Evolutionary conservation across 208 protist genomes (phyloP).

Genomic region (Acanthamoeba culbertsoni): DNA sequence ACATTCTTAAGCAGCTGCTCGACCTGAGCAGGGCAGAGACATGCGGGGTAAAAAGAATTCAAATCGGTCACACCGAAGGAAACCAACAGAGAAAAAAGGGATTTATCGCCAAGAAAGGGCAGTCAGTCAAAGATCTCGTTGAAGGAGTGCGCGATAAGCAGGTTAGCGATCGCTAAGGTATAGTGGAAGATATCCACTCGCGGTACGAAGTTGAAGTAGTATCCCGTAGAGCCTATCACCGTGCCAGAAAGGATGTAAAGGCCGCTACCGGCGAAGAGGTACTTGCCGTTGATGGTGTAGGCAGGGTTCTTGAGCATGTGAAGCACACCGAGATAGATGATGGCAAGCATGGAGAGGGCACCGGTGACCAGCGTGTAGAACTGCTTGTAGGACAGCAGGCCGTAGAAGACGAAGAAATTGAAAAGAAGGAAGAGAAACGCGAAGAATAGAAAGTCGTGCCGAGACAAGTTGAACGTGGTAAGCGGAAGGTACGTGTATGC

Average conservation of each 20-base stretch:
- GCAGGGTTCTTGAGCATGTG: not conserved
- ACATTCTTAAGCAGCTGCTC: too few species aligned
- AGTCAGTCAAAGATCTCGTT: not conserved
- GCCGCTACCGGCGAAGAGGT: not conserved
- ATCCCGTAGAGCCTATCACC: not conserved
- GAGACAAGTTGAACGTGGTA: not conserved
- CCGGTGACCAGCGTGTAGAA: conserved; percentile 17
- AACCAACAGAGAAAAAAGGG: not conserved
- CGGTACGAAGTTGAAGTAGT: not conserved
- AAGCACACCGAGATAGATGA: conserved; percentile 14
- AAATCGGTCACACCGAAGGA: too few species aligned
- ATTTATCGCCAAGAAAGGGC: not conserved
- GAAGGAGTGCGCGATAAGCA: not conserved
- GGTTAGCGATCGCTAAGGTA: not conserved
- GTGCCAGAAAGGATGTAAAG: not conserved
- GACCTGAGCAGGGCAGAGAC: too few species aligned
- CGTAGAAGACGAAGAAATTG: conserved; percentile 42
- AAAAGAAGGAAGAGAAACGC: not conserved
- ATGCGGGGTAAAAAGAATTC: too few species aligned
- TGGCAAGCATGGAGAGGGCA: not conserved
- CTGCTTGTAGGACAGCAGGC: not conserved
- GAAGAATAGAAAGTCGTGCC: conserved; percentile 12
- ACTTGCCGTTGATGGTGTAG: not conserved
- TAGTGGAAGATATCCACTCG: conserved; percentile 49
- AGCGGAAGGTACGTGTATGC: not conserved